Percentiles rank a stretch among this genome's conserved stretches.
Evolutionary conservation across 306 rosid genomes (phyloP).

Genomic region (Echinosophora koreensis): DNA sequence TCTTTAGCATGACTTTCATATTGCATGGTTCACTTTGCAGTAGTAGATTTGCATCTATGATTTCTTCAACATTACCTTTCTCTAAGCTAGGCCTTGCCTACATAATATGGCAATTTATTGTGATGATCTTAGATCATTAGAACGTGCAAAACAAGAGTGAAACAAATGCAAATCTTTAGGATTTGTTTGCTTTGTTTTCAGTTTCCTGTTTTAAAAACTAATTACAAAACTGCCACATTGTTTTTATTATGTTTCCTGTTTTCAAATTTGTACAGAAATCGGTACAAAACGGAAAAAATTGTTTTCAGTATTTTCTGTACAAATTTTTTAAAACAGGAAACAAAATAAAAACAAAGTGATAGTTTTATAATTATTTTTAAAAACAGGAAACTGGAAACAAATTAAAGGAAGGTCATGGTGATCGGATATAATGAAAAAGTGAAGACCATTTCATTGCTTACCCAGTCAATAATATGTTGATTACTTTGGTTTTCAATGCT

Average conservation of each 20-base stretch:
- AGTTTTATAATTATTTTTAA: too few relatives aligned
- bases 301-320: too few relatives aligned
- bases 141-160: neutral
- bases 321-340: too few relatives aligned
- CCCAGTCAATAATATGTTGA: slow-evolving; percentile 77
- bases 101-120: slow-evolving; percentile 33
- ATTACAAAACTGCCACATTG: too few relatives aligned
- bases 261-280: too few relatives aligned
- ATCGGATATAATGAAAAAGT: neutral
- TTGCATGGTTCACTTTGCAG: slow-evolving; percentile 66
- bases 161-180: neutral
- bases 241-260: too few relatives aligned
- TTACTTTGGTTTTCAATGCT: slow-evolving; percentile 38
- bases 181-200: too few relatives aligned
- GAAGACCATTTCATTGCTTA: slow-evolving; percentile 42
- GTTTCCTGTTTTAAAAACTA: too few relatives aligned
- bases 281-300: too few relatives aligned
- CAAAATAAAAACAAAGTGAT: too few relatives aligned
- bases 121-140: neutral
- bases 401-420: too few relatives aligned
- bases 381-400: too few relatives aligned
- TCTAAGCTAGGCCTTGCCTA: slow-evolving; percentile 88
- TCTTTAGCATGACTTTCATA: slow-evolving; percentile 70
- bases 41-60: slow-evolving; percentile 75
- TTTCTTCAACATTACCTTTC: slow-evolving; percentile 66